These are phyloP conservation scores for Jacaranda mimosifolia DNA, from an alignment of 257 asterid species.

Conservation along the genomic window DNA sequence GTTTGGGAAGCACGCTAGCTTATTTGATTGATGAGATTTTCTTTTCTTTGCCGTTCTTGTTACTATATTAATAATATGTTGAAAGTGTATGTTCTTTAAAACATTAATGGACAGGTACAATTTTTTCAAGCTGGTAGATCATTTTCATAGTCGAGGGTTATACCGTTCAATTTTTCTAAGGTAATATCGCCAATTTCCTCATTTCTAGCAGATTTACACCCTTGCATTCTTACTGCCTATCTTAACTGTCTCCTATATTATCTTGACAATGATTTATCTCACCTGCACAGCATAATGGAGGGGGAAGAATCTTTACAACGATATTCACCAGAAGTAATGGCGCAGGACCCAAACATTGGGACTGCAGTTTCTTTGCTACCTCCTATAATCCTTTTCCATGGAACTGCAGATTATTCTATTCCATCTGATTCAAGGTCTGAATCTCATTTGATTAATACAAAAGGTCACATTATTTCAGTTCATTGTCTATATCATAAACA, in stretches of 20 bases:
- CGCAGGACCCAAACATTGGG: constrained; percentile 65
- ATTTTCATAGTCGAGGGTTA: constrained; percentile 82
- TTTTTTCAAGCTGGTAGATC: constrained; percentile 71
- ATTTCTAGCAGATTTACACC: background rate
- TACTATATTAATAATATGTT: too few relatives aligned
- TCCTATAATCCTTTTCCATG: constrained; percentile 87
- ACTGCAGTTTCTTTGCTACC: constrained; percentile 80
- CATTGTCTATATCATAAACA: constrained; percentile 4
- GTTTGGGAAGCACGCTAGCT: too few relatives aligned
- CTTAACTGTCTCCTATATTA: background rate
- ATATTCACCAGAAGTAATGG: constrained; percentile 84
- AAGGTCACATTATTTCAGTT: constrained; percentile 4
- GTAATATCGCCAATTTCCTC: constrained; percentile 43
- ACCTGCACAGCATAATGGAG: constrained; percentile 83
- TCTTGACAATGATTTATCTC: constrained; percentile 14
- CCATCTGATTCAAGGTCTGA: constrained; percentile 83
- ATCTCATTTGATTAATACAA: constrained; percentile 13
- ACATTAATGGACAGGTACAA: constrained; percentile 71
- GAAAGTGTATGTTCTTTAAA: constrained; percentile 16
- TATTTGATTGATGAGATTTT: background rate
- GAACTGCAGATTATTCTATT: constrained; percentile 92
- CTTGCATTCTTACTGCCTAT: background rate
- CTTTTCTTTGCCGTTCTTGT: background rate
- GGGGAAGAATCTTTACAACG: constrained; percentile 80
- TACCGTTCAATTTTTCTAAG: constrained; percentile 80